Base-by-base conservation (phyloP, 2,329 filamentous ascomycete genomes). In the Didymella exigua region DNA sequence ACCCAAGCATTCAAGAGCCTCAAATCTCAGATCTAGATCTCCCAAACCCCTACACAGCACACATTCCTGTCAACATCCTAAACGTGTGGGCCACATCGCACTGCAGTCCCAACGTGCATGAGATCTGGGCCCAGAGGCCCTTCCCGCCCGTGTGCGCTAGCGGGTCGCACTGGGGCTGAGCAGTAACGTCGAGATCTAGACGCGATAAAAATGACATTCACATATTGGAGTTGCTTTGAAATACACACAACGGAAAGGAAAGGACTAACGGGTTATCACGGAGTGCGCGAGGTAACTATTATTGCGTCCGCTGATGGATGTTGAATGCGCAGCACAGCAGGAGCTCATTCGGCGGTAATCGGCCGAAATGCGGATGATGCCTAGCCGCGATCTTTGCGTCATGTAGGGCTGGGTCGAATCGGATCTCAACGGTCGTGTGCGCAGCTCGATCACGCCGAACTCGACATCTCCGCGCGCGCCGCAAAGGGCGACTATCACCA, bases 101-200 rank as follows among this genome's bases (percentile, higher is more conserved):
- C 49, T 45, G 52, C 19, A 16, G n/a, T 11, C 36, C 36, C 40
- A 46, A 18, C 52, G 19, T 50, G 52, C 41, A 50, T 45, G 36
- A 46, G 47, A 55, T 50, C 52, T 50, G 41, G 52, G 42, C 18
- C 52, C 46, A 55, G 52, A 55, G 36, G 52, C 36, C 24, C 34
- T 55, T 33, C 52, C 52, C 46, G 46, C 52, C 52, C 52, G 47
- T n/a, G n/a, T 45, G 36, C 46, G 52, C 52, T 50, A 55, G 52
- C 36, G 46, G 45, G 46, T 55, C 41, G 42, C 16, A 50, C 46
- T 2, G 41, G 45, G 52, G 52, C 52, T 50, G 52, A 46, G 52
- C 41, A 45, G 29, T 19, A 37, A 37, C 23, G 9, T 34, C 1
- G 43, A 42, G 33, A 43, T 55, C 52, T 37, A 55, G 47, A 50